Percentiles rank a stretch among this genome's conserved stretches.
Conservation (phyloP, 345 rosid species). For the Moricandia moricandioides region DNA sequence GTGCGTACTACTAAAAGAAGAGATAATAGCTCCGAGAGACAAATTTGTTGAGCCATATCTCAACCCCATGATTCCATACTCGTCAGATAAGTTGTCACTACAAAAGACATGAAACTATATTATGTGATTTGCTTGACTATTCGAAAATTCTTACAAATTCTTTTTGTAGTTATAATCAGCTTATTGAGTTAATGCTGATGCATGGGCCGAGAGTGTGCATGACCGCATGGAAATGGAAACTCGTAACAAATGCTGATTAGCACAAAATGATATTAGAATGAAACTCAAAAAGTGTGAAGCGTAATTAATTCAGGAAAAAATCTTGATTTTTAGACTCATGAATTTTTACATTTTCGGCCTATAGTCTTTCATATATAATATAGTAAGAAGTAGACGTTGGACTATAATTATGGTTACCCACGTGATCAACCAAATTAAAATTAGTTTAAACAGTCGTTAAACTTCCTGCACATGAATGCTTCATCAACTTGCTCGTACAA, state of each 20-base stretch:
- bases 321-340: neutral
- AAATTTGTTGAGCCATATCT: conserved; percentile 73
- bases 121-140: no score
- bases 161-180: no score
- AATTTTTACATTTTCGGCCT: neutral
- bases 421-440: neutral
- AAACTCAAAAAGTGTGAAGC: neutral
- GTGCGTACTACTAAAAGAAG: conserved; percentile 55
- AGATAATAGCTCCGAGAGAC: conserved; percentile 64
- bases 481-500: neutral
- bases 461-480: neutral
- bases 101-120: neutral
- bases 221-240: neutral
- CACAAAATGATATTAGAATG: neutral
- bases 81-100: conserved; percentile 51
- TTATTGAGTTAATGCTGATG: neutral
- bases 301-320: neutral
- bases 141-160: neutral
- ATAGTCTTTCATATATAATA: neutral
- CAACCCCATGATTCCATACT: conserved; percentile 70
- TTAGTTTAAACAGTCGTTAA: neutral
- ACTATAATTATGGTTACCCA: neutral
- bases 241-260: neutral
- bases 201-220: neutral
- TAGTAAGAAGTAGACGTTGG: neutral